Conservation (phyloP, 805 yeast species). For the Isabelozyma rhagii region DNA sequence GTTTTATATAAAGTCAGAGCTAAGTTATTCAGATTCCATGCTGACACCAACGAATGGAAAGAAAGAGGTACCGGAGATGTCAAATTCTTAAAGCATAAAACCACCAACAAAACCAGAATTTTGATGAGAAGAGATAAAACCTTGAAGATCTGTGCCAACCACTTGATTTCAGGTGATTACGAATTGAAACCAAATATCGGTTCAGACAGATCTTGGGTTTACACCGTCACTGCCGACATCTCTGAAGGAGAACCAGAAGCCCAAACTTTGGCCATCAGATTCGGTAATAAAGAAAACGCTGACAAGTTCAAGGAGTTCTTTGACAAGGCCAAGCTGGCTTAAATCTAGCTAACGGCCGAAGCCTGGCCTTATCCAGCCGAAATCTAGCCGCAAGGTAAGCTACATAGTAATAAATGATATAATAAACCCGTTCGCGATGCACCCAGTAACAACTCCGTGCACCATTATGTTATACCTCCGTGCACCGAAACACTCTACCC, state of each 20-base stretch:
- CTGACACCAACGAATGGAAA: constrained; percentile 91
- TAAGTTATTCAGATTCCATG: constrained; percentile 85
- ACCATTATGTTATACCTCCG: neutral
- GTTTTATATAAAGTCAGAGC: constrained; percentile 74
- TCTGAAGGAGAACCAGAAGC: constrained; percentile 97
- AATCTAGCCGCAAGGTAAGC: no score
- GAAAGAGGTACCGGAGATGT: constrained; percentile 99
- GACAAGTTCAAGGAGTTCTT: constrained; percentile 92
- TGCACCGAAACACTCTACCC: neutral
- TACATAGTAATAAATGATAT: no score
- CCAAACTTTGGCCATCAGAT: constrained; percentile 93
- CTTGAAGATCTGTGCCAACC: constrained; percentile 96
- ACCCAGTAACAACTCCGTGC: neutral
- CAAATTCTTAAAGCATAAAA: constrained; percentile 88
- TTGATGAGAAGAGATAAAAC: constrained; percentile 99
- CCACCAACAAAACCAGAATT: constrained; percentile 76
- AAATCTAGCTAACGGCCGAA: no score
- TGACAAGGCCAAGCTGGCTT: constrained; percentile 65
- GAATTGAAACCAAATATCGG: constrained; percentile 90
- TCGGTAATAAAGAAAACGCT: constrained; percentile 89
- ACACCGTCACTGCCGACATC: constrained; percentile 87
- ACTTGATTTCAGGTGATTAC: constrained; percentile 79
- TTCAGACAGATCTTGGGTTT: constrained; percentile 97
- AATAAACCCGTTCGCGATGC: no score
- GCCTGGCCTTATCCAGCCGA: no score